Base-by-base conservation (phyloP, 2,329 filamentous ascomycete species). In the Paradendryphiella salina region DNA sequence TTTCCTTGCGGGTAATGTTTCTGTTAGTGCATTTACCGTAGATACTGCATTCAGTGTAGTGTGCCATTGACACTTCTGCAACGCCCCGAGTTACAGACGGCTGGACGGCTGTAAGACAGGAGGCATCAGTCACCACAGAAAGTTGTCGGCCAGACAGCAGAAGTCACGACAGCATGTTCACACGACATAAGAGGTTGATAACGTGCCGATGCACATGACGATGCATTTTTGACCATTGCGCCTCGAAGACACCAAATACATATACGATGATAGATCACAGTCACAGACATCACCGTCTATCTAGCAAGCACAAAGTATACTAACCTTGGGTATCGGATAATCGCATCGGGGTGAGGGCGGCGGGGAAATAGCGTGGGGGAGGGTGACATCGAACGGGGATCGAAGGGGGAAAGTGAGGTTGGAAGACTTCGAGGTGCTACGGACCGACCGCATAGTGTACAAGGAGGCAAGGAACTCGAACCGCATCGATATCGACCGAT, bases 371-470 rank as follows among this genome's bases (percentile, higher is more conserved):
- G 37, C 51, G 46, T 46, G 32, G 39, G 40, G 41, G 43, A 47
- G 54, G 41, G 43, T 50, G 54, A 47, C 15, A 44, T 50, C 54
- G 50, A 33, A 48, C 34, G 46, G 46, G 33, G 14, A 39, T 52
- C 50, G 40, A 51, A 43, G 50, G 52, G 51, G 39, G 51, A 52
- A 50, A 39, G 52, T 41, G 52, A 48, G 54, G 53, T 55, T 57
- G 50, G 46, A 58, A 59, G 54, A 48, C 54, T 64, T 69, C 64
- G 64, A 62, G 53, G 64, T 65, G 59, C 64, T 66, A 71, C 59
- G 58, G 59, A 61, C 69, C 67, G 67, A 60, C 64, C 69, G 67
- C 59, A 65, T 71, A 72, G 67, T 69, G 67, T 71, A 72, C 69
- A 72, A 26, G 57, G 59, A 59, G 40, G 50, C 39, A 57, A 60